phyloP scores from a whole-genome alignment of 441 rosid genomes.

The Lepidium campestre region DNA sequence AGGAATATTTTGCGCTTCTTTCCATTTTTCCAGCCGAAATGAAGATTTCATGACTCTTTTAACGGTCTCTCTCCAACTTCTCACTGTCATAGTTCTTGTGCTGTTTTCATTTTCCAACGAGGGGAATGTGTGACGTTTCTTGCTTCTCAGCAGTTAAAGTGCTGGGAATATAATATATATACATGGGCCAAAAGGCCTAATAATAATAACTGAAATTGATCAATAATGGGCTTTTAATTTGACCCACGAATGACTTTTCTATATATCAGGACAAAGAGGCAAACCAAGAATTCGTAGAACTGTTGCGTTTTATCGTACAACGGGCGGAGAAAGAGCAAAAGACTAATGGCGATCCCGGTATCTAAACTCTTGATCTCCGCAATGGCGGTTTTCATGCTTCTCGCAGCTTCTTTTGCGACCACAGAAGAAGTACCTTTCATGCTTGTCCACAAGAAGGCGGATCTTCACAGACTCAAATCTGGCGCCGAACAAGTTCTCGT shows the following conservation, averaged over 20 bases:
- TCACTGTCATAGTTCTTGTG: background rate
- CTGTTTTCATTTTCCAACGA: background rate
- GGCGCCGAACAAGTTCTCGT: slow-evolving; percentile 69
- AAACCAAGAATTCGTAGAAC: too few species aligned
- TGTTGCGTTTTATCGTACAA: too few species aligned
- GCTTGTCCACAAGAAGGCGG: slow-evolving; percentile 75
- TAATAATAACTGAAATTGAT: background rate
- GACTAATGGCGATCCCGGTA: too few species aligned
- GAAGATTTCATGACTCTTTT: slow-evolving; percentile 15
- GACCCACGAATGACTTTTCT: background rate
- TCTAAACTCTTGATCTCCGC: slow-evolving; percentile 13
- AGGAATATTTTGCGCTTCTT: background rate
- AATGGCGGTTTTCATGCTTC: slow-evolving; percentile 30
- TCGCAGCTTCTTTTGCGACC: slow-evolving; percentile 38
- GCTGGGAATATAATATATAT: too few species aligned
- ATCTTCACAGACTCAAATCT: slow-evolving; percentile 55
- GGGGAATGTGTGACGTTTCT: background rate
- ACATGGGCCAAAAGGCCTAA: background rate
- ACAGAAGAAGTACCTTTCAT: slow-evolving; percentile 73
- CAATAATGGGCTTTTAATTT: background rate
- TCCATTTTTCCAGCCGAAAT: slow-evolving; percentile 18
- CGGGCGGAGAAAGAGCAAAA: too few species aligned
- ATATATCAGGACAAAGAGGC: too few species aligned
- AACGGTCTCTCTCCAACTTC: background rate
- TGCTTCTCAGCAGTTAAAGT: background rate